Evolutionary conservation across 345 rosid genomes (phyloP).

Genomic region (Xanthoceras sorbifolium): DNA sequence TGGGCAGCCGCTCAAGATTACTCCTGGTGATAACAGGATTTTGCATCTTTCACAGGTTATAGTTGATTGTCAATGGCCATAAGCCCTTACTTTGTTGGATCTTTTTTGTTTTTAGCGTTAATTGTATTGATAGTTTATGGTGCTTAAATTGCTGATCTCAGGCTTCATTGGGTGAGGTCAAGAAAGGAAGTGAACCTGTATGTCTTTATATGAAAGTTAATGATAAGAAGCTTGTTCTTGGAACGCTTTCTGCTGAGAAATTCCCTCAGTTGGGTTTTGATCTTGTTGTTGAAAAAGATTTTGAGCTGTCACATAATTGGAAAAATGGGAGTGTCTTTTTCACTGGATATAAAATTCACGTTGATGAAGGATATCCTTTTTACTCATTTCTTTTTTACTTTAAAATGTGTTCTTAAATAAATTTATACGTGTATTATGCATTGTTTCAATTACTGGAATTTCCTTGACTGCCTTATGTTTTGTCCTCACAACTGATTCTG

Average conservation of each 20-base stretch:
- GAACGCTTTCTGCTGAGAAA: conserved; percentile 62
- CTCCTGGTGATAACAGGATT: conserved; percentile 34
- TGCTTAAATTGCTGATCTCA: conserved; percentile 24
- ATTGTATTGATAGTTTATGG: background rate
- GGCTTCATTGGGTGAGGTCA: conserved; percentile 65
- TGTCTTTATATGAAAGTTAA: conserved; percentile 37
- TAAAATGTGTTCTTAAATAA: background rate
- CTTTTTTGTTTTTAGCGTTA: background rate
- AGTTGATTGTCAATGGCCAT: background rate
- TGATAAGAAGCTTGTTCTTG: conserved; percentile 55
- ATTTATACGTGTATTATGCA: background rate
- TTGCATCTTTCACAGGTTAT: conserved; percentile 71
- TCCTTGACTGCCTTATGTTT: conserved; percentile 35
- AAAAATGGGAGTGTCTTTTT: conserved; percentile 70
- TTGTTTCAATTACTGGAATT: conserved; percentile 10
- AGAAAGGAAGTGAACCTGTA: conserved; percentile 45
- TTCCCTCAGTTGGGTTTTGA: conserved; percentile 62
- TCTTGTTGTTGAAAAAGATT: conserved; percentile 51
- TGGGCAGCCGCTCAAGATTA: conserved; percentile 38
- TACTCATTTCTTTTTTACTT: background rate
- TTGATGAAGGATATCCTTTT: conserved; percentile 55
- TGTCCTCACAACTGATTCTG: background rate
- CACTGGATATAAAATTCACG: conserved; percentile 52
- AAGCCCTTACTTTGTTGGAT: conserved; percentile 6
- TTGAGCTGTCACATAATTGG: conserved; percentile 70